Conservation (phyloP, 2,329 filamentous ascomycete species). For the Bipolaris sorokiniana region DNA sequence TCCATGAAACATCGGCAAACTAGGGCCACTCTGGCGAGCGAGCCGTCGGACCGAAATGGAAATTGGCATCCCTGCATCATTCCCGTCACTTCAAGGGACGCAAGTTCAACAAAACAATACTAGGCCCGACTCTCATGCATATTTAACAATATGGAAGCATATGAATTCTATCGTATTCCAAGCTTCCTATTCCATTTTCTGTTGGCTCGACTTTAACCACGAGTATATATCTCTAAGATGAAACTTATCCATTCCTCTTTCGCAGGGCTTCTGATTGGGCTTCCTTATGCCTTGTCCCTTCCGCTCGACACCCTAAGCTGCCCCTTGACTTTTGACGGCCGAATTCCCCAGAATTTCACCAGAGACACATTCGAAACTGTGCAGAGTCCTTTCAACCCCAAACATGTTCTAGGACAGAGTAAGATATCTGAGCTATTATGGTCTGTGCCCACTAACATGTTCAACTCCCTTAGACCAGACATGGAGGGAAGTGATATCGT, state of each 20-base stretch:
- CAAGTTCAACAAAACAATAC: no score
- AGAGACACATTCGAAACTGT: constrained; percentile 58
- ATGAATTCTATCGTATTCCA: no score
- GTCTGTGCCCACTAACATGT: background rate
- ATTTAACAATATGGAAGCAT: no score
- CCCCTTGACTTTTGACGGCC: constrained; percentile 20
- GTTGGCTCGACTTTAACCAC: background rate
- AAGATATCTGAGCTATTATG: background rate
- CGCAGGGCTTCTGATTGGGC: background rate
- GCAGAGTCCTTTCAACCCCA: constrained; percentile 20
- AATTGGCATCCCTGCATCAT: no score
- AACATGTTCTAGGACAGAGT: background rate
- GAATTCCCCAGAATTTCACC: constrained; percentile 51
- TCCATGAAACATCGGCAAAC: no score
- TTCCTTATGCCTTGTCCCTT: constrained; percentile 23
- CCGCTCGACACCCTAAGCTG: constrained; percentile 53
- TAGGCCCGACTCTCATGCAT: no score
- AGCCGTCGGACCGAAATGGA: no score
- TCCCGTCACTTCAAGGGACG: no score
- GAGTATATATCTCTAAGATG: background rate
- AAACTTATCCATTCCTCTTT: background rate
- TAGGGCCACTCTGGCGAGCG: no score
- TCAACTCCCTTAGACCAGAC: background rate
- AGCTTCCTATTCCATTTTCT: no score
- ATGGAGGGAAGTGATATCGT: background rate